These are phyloP conservation scores for Nitzschia sp. DNA, from an alignment of 108 stramenopile genomes.

Conservation along the genomic window DNA sequence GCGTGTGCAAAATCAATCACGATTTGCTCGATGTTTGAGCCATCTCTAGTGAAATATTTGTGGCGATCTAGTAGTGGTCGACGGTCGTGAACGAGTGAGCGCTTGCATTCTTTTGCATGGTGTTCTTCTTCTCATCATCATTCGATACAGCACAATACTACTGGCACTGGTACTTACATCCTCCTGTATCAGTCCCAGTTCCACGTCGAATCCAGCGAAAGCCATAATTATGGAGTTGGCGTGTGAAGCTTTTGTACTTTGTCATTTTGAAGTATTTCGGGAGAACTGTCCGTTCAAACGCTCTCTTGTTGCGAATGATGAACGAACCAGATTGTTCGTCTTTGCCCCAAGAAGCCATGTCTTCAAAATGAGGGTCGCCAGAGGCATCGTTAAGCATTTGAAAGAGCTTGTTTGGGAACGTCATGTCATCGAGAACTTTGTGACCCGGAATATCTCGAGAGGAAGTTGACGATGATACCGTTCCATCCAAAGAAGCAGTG, in stretches of 20 bases:
- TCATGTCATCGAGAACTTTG: neutral
- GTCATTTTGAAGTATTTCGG: slow-evolving; percentile 30
- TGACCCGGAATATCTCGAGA: too few relatives aligned
- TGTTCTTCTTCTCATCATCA: too few relatives aligned
- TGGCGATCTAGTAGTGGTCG: too few relatives aligned
- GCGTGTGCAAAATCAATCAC: too few relatives aligned
- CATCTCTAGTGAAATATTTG: neutral
- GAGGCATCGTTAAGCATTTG: slow-evolving; percentile 20
- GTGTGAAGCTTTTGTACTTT: slow-evolving; percentile 27
- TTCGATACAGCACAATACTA: too few relatives aligned
- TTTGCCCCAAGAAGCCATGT: slow-evolving; percentile 31
- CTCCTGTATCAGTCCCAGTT: slow-evolving; percentile 52
- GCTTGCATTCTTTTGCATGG: too few relatives aligned
- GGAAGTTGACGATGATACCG: neutral
- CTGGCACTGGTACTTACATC: slow-evolving; percentile 26
- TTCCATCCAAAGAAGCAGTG: neutral
- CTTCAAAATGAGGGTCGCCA: neutral
- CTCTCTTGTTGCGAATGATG: slow-evolving; percentile 8
- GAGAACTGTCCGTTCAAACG: slow-evolving; percentile 23
- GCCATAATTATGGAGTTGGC: slow-evolving; percentile 35
- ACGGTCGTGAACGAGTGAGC: too few relatives aligned
- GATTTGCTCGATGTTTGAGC: neutral
- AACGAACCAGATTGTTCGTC: slow-evolving; percentile 27
- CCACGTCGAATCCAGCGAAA: slow-evolving; percentile 51
- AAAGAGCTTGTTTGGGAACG: slow-evolving; percentile 27